phyloP scores from a whole-genome alignment of 129 eudicot genomes.

The Silybum marianum region DNA sequence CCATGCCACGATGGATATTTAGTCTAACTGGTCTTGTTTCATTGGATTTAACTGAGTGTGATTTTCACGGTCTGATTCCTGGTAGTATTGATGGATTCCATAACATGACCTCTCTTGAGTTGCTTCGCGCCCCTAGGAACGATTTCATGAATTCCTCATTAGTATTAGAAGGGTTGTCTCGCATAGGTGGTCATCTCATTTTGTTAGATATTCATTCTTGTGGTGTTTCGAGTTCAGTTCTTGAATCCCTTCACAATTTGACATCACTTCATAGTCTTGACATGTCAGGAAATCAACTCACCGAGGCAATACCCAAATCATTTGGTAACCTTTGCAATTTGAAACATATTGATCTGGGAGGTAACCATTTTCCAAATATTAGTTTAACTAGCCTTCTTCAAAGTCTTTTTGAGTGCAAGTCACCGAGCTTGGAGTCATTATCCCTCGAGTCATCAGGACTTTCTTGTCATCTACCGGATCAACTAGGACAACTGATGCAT shows the following conservation, averaged over 20 bases:
- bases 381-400: constrained; percentile 2
- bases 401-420: background rate
- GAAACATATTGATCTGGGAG: no score
- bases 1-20: constrained; percentile 31
- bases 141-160: background rate
- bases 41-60: background rate
- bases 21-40: constrained; percentile 17
- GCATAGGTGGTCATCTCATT: background rate
- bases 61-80: background rate
- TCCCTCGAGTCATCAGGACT: background rate
- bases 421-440: constrained; percentile 4
- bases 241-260: background rate
- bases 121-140: background rate
- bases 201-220: background rate
- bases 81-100: background rate
- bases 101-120: constrained; percentile 14
- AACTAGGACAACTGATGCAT: background rate
- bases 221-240: background rate
- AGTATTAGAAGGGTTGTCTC: background rate
- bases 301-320: background rate
- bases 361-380: background rate
- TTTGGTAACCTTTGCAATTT: background rate
- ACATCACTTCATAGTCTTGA: background rate
- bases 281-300: background rate
- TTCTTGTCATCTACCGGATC: background rate